phyloP scores from a whole-genome alignment of 306 rosid species.

The Pterocarpus macrocarpus region DNA sequence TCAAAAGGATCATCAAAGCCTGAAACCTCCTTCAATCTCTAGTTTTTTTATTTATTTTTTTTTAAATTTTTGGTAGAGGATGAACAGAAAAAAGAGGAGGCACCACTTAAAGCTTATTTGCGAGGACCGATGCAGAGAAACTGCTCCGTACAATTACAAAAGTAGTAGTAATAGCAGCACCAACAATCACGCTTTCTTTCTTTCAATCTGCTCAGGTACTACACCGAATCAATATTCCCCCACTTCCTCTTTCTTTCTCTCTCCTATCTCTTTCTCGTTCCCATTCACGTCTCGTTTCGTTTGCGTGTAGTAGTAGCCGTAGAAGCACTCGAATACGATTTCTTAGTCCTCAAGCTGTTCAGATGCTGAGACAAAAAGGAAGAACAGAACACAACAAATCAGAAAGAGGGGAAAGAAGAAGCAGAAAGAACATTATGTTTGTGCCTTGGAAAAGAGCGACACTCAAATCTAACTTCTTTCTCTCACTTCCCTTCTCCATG shows the following conservation, averaged over 20 bases:
- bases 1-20: not conserved
- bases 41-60: too few species aligned
- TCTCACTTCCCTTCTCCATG: not conserved
- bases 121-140: not conserved
- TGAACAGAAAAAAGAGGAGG: not conserved
- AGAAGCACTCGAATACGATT: not conserved
- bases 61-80: not conserved
- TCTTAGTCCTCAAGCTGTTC: conserved; percentile 43
- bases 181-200: conserved; percentile 44
- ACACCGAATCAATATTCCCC: too few species aligned
- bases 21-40: not conserved
- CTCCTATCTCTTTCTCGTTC: not conserved
- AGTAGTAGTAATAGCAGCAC: not conserved
- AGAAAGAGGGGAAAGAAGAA: not conserved
- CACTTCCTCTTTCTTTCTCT: not conserved
- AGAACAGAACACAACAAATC: not conserved
- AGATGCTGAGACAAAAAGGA: conserved; percentile 48
- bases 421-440: conserved; percentile 30
- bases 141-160: conserved; percentile 28
- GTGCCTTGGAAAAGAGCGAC: conserved; percentile 66
- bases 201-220: not conserved
- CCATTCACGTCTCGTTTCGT: not conserved
- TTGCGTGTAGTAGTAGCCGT: conserved; percentile 52
- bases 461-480: not conserved
- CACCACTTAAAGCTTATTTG: not conserved